Evolutionary conservation across 768 basidiomycete genomes (phyloP).

Genomic region (Hygrocybe coccinea): DNA sequence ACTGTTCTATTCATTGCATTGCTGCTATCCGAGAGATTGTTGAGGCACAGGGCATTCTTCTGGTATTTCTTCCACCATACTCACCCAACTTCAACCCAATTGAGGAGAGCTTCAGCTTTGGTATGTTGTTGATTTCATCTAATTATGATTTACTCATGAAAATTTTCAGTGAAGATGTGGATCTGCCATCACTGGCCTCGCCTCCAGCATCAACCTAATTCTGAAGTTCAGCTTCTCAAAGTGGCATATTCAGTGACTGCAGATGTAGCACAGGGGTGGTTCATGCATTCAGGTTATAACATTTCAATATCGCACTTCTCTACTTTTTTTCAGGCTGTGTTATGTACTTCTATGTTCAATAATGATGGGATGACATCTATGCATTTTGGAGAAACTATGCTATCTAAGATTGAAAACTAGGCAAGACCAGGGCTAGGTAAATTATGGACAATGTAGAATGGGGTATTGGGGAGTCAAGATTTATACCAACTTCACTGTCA

Average conservation of each 20-base stretch:
- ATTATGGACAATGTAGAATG: not conserved
- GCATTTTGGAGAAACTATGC: not conserved
- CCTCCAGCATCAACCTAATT: conserved; percentile 6
- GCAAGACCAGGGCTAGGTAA: not conserved
- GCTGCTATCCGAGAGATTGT: not conserved
- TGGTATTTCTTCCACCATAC: not conserved
- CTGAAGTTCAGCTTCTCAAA: conserved; percentile 6
- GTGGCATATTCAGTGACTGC: not conserved
- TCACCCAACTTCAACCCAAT: conserved; percentile 2
- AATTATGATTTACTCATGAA: not conserved
- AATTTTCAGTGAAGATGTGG: conserved; percentile 5
- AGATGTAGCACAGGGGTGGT: not conserved
- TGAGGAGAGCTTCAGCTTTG: not conserved
- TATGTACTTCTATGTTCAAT: not conserved
- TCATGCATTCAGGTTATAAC: conserved; percentile 1
- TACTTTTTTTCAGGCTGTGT: not conserved
- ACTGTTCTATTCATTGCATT: not conserved
- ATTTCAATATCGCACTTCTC: not conserved
- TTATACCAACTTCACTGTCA: not conserved
- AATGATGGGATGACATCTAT: too few species aligned
- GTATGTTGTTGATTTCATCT: not conserved
- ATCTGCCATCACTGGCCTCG: conserved; percentile 5
- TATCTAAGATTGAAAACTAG: not conserved
- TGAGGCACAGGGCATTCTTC: conserved; percentile 6
- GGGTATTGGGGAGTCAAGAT: not conserved